Evolutionary conservation across 805 yeast genomes (phyloP), one percentile per base, ranked within the genome.

Genomic region (Grigorovia jiainica): DNA sequence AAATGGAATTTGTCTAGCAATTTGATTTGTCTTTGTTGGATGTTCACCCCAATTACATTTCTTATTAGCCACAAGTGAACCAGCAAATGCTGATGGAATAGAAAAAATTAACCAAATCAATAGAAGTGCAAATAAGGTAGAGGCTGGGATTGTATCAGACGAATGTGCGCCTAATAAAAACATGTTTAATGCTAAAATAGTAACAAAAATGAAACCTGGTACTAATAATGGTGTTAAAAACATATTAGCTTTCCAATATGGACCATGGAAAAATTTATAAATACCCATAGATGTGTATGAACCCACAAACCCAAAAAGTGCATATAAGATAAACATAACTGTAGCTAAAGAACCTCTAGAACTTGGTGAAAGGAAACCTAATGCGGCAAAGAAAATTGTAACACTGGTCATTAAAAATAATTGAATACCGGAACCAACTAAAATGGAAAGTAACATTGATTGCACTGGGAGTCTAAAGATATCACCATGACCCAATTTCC

Each of bases 401-500:
- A 76, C 71, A 32, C 77, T 61, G 2, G 79, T 60, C 89, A 92
- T 89, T 54, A 82, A 68, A 48, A 87, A 74, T 25, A 90, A 62
- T 64, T 92, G 98, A 24, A 73, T 63, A 46, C 98, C 98, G 41
- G 92, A 79, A 36, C 98, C 98, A 38, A 87, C 75, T 18, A 89
- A 63, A 7, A 87, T 78, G 2, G 96, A 82, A 45, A 87, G 71
- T 5, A 84, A 44, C 74, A 87, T 72, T 42, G 82, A 71, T 50
- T 74, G 67, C 39, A 69, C 60, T 34, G 97, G 97, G 7, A 89
- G 66, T 62, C 97, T 76, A 68, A 90, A 90, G 24, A 90, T 87
- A 61, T 90, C 97, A 47, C 97, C 97, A 54, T 89, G 94, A 32
- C 87, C 81, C 49, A 92, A 72, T 61, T 92, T 92, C 98, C 98